Evolutionary conservation across 345 rosid species (phyloP).

Genomic region (Boechera stricta): DNA sequence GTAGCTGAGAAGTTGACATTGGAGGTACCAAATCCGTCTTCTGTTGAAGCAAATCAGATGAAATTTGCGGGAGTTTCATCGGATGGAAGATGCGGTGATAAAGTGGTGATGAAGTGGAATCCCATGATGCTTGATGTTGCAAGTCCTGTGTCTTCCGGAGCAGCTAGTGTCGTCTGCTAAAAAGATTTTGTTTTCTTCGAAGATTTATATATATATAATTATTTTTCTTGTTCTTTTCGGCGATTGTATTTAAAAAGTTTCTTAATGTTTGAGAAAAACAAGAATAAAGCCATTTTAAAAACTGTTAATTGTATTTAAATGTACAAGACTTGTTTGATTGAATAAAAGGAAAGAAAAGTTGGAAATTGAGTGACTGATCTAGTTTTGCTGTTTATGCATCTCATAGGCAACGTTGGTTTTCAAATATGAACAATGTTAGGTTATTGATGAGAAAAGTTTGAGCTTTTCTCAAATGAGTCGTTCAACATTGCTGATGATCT

Average conservation of each 20-base stretch:
- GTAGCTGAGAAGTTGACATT: slow-evolving; percentile 45
- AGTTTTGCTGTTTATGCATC: background rate
- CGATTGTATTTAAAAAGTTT: slow-evolving; percentile 34
- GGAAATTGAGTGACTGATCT: background rate
- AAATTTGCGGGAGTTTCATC: slow-evolving; percentile 25
- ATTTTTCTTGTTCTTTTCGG: slow-evolving; percentile 9
- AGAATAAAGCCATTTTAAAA: slow-evolving; percentile 37
- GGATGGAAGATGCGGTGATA: slow-evolving; percentile 42
- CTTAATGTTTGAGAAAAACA: slow-evolving; percentile 33
- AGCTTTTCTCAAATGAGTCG: background rate
- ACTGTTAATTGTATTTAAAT: slow-evolving; percentile 16
- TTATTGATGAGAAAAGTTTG: background rate
- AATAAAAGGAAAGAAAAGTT: slow-evolving; percentile 4
- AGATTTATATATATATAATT: slow-evolving; percentile 23
- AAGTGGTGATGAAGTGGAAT: slow-evolving; percentile 46
- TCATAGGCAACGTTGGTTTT: slow-evolving; percentile 1
- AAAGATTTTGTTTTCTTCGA: slow-evolving; percentile 26
- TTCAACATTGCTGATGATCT: background rate
- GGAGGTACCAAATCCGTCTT: background rate
- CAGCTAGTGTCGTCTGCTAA: slow-evolving; percentile 44
- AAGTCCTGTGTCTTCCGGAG: slow-evolving; percentile 41
- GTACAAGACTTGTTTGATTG: slow-evolving; percentile 35
- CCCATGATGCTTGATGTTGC: slow-evolving; percentile 44
- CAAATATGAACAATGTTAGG: background rate
- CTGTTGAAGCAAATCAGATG: slow-evolving; percentile 10